Evolutionary conservation across 176 grass and related monocot genomes (phyloP).

Genomic region (Musa beccarii): DNA sequence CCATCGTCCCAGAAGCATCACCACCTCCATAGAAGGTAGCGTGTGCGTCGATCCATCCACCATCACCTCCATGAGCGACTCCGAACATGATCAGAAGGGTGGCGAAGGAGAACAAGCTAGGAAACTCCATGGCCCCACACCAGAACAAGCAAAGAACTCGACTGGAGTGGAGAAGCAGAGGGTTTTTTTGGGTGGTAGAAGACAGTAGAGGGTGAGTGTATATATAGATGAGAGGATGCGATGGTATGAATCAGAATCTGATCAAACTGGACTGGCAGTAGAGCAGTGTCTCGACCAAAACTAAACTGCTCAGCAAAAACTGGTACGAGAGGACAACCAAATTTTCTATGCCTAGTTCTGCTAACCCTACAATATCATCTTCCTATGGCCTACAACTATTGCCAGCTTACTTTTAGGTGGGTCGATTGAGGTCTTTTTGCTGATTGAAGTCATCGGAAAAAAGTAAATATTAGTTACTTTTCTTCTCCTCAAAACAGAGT

Average conservation of each 20-base stretch:
- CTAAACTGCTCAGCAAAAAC: not conserved
- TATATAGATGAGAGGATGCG: constrained; percentile 8
- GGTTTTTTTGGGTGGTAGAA: not conserved
- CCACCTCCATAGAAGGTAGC: constrained; percentile 21
- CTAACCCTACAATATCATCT: not conserved
- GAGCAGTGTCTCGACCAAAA: constrained; percentile 4
- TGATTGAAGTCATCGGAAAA: not conserved
- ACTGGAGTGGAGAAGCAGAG: not conserved
- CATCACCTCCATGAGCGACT: not conserved
- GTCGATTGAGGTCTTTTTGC: not conserved
- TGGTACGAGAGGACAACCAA: not conserved
- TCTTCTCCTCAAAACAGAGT: not conserved
- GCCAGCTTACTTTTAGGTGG: not conserved
- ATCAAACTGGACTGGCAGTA: not conserved
- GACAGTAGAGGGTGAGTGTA: constrained; percentile 1
- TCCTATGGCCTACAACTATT: not conserved
- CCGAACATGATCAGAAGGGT: constrained; percentile 1
- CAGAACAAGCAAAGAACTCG: not conserved
- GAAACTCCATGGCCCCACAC: constrained; percentile 1
- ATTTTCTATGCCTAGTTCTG: not conserved
- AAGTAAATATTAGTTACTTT: not conserved
- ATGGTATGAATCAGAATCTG: not conserved
- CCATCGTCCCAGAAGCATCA: constrained; percentile 25
- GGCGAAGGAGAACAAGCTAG: not conserved
- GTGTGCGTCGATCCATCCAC: constrained; percentile 11